A percentile compares a stretch with the other conserved stretches of the same genome.
These are phyloP conservation scores for Mycena belliarum DNA, from an alignment of 768 basidiomycete species.

Conservation along the genomic window DNA sequence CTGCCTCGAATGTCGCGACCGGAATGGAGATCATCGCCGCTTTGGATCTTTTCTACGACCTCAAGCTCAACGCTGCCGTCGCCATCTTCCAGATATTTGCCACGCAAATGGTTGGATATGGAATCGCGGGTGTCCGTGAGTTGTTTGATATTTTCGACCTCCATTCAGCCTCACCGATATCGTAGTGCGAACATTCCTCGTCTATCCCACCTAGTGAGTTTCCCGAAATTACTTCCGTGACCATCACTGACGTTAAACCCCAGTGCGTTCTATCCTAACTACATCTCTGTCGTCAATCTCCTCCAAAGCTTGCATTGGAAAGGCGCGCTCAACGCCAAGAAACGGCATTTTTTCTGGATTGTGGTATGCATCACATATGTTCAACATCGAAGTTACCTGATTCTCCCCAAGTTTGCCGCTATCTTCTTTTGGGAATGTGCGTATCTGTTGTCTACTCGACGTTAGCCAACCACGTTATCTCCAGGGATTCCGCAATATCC, in stretches of 20 bases:
- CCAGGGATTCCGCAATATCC: slow-evolving; percentile 28
- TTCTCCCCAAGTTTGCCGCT: slow-evolving; percentile 38
- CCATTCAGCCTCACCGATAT: neutral
- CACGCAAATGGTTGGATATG: slow-evolving; percentile 44
- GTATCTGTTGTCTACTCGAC: neutral
- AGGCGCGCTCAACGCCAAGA: slow-evolving; percentile 50
- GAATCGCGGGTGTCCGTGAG: slow-evolving; percentile 36
- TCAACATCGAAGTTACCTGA: neutral
- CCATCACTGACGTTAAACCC: neutral
- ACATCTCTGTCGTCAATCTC: slow-evolving; percentile 53
- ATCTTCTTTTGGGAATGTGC: slow-evolving; percentile 48
- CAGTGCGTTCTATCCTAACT: slow-evolving; percentile 51
- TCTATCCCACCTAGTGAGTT: slow-evolving; percentile 53
- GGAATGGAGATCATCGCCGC: slow-evolving; percentile 58
- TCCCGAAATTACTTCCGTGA: slow-evolving; percentile 4
- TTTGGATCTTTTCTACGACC: slow-evolving; percentile 54
- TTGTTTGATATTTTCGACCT: neutral
- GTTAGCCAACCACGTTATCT: neutral
- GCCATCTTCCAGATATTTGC: slow-evolving; percentile 60
- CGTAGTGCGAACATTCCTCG: slow-evolving; percentile 50
- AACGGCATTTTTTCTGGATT: slow-evolving; percentile 56
- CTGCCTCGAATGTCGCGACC: slow-evolving; percentile 50
- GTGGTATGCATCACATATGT: slow-evolving; percentile 32
- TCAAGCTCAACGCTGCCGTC: slow-evolving; percentile 47
- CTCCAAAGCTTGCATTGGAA: slow-evolving; percentile 55